Evolutionary conservation across 768 basidiomycete genomes (phyloP).

Genomic region (Phanerochaete carnosa): DNA sequence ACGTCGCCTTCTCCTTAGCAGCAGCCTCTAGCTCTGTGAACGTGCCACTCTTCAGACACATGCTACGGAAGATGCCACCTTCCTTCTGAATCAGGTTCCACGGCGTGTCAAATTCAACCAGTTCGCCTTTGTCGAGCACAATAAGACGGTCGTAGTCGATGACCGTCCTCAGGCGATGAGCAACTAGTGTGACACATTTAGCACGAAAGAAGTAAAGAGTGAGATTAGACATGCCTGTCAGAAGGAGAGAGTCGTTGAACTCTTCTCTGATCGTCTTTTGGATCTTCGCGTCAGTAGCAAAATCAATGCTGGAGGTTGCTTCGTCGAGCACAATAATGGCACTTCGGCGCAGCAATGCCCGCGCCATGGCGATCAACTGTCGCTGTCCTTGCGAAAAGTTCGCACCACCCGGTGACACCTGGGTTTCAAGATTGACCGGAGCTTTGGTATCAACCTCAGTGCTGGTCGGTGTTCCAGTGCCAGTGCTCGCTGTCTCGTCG

Average conservation of each 20-base stretch:
- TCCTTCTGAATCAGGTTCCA: constrained; percentile 43
- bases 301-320: constrained; percentile 84
- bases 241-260: constrained; percentile 68
- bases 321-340: constrained; percentile 78
- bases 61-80: constrained; percentile 46
- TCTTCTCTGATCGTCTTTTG: constrained; percentile 86
- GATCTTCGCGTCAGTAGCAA: constrained; percentile 87
- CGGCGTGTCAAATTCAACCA: constrained; percentile 51
- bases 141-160: constrained; percentile 81
- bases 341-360: constrained; percentile 70
- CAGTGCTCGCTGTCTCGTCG: constrained; percentile 30
- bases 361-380: constrained; percentile 84
- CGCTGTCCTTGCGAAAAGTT: constrained; percentile 94
- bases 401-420: constrained; percentile 80
- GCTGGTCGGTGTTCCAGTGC: constrained; percentile 23
- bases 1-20: constrained; percentile 41
- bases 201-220: constrained; percentile 3
- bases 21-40: constrained; percentile 56
- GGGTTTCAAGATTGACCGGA: constrained; percentile 65
- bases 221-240: constrained; percentile 54
- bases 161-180: constrained; percentile 72
- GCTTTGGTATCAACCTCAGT: constrained; percentile 59
- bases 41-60: constrained; percentile 62
- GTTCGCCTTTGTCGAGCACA: constrained; percentile 67
- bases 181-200: constrained; percentile 39